Conservation (phyloP, 352 stramenopile species). For the Pythium rhizo-oryzae region DNA sequence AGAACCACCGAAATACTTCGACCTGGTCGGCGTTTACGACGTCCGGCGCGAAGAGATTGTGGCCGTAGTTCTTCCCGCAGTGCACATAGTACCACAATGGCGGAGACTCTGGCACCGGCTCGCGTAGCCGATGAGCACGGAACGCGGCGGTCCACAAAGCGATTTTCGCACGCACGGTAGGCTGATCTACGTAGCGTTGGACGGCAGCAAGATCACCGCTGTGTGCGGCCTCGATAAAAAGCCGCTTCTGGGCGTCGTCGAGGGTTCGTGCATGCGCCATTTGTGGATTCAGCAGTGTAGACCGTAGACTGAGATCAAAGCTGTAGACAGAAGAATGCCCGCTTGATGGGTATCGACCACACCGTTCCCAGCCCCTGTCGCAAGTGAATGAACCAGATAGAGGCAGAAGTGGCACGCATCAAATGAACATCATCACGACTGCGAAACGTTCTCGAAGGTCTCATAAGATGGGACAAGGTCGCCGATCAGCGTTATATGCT, state of each 20-base stretch:
- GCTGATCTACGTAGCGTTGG: conserved; percentile 12
- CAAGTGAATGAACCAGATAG: no score
- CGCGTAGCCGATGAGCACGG: not conserved
- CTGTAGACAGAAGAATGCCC: no score
- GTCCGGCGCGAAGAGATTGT: not conserved
- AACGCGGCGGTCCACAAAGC: not conserved
- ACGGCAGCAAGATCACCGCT: conserved; percentile 12
- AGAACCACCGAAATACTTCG: conserved; percentile 10
- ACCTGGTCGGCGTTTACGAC: not conserved
- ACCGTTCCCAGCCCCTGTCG: not conserved
- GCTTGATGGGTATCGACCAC: not conserved
- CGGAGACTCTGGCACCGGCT: not conserved
- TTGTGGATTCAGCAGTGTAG: no score
- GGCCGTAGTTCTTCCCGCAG: no score
- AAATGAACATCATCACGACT: no score
- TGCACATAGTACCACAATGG: no score
- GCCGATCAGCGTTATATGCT: no score
- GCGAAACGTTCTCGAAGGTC: no score
- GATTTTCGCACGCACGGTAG: not conserved
- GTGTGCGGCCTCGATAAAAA: conserved; percentile 1
- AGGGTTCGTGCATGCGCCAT: not conserved
- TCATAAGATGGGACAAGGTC: no score
- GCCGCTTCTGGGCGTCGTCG: not conserved
- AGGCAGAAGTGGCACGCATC: no score
- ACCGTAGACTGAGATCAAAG: no score